phyloP scores from a whole-genome alignment of 2,329 filamentous ascomycete genomes.

The Colletotrichum tropicale region DNA sequence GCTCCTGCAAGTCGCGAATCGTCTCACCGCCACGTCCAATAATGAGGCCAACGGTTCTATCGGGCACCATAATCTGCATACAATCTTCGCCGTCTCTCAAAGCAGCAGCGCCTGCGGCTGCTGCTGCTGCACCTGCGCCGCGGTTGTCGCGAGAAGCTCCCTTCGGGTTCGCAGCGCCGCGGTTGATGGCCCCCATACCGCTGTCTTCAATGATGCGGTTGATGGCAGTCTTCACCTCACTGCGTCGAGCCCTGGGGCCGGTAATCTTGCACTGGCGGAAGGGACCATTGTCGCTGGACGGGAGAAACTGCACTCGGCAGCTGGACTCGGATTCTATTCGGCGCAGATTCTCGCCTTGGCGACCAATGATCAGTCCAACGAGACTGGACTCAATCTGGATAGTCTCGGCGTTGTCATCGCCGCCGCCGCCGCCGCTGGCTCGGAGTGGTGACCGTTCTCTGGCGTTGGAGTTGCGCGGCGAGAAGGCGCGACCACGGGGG shows the following conservation, averaged over 20 bases:
- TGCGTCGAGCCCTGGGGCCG: slow-evolving; percentile 72
- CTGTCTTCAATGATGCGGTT: slow-evolving; percentile 89
- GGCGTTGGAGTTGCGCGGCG: slow-evolving; percentile 59
- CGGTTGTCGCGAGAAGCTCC: slow-evolving; percentile 33
- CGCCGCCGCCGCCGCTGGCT: slow-evolving; percentile 34
- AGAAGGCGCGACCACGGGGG: slow-evolving; percentile 62
- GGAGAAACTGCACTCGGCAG: slow-evolving; percentile 87
- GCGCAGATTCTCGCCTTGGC: slow-evolving; percentile 86
- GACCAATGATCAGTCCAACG: slow-evolving; percentile 88
- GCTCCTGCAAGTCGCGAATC: slow-evolving; percentile 89
- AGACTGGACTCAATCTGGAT: slow-evolving; percentile 87
- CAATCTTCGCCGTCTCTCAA: slow-evolving; percentile 82
- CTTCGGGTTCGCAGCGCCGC: slow-evolving; percentile 45
- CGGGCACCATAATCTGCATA: slow-evolving; percentile 93
- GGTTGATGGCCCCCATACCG: slow-evolving; percentile 53
- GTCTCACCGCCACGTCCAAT: slow-evolving; percentile 95
- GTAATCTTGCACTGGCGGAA: slow-evolving; percentile 87
- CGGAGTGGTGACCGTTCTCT: slow-evolving; percentile 64
- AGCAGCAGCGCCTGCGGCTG: slow-evolving; percentile 38
- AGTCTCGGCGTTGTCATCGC: slow-evolving; percentile 77
- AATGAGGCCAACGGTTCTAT: slow-evolving; percentile 89
- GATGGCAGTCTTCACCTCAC: slow-evolving; percentile 82
- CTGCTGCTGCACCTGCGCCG: slow-evolving; percentile 37
- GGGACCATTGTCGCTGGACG: slow-evolving; percentile 74
- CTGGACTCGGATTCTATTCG: slow-evolving; percentile 83